A percentile compares a stretch with the other conserved stretches of the same genome.
Evolutionary conservation across 139 green algal genomes (phyloP).

Genomic region (Chlorella sp.): DNA sequence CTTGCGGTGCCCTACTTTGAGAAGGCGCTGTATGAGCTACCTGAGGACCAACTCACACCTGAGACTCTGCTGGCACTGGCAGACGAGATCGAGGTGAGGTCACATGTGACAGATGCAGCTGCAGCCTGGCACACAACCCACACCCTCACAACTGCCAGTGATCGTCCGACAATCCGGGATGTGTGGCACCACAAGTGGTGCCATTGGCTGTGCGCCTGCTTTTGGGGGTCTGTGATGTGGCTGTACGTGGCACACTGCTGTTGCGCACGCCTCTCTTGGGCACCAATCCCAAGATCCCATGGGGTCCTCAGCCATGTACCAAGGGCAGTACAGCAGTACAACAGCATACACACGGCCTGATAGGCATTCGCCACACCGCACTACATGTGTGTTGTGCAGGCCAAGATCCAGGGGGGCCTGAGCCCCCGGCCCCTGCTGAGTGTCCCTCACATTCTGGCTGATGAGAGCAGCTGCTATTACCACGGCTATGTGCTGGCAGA

Average conservation of each 20-base stretch:
- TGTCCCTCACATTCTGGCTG: slow-evolving; percentile 71
- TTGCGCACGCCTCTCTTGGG: not conserved
- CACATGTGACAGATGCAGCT: too few species aligned
- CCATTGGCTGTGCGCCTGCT: too few species aligned
- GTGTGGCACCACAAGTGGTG: too few species aligned
- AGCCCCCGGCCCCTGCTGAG: slow-evolving; percentile 43
- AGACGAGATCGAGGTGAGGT: slow-evolving; percentile 62
- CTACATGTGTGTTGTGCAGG: not conserved
- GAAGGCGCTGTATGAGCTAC: slow-evolving; percentile 71
- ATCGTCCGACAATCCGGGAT: too few species aligned
- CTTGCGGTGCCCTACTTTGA: slow-evolving; percentile 88
- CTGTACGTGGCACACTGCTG: too few species aligned
- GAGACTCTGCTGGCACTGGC: slow-evolving; percentile 50
- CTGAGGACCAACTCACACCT: slow-evolving; percentile 46
- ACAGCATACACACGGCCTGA: too few species aligned
- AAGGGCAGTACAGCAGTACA: too few species aligned
- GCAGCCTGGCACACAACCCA: too few species aligned
- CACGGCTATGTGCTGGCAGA: slow-evolving; percentile 57
- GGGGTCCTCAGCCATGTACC: too few species aligned
- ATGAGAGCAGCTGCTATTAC: slow-evolving; percentile 72
- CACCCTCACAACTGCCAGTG: too few species aligned
- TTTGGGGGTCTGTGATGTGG: too few species aligned
- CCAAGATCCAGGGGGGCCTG: slow-evolving; percentile 41
- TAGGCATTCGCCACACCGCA: too few species aligned
- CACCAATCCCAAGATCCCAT: not conserved